Conservation (phyloP, 768 basidiomycete species). For the Auricularia auricula-judae region DNA sequence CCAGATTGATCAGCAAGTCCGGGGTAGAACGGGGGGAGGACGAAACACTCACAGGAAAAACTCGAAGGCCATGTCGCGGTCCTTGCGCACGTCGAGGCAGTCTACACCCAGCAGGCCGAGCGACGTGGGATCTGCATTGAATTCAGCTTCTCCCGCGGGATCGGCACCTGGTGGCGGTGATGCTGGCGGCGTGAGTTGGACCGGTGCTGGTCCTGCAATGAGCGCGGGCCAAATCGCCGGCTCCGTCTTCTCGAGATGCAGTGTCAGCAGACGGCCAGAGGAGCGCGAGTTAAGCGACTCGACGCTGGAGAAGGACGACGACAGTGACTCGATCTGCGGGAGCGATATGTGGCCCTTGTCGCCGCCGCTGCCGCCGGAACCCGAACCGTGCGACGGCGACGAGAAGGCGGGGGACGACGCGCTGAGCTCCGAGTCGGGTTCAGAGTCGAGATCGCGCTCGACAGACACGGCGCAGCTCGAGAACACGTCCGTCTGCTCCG, state of each 20-base stretch:
- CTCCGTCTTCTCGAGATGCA: conserved; percentile 72
- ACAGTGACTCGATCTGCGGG: conserved; percentile 17
- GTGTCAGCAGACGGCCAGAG: conserved; percentile 39
- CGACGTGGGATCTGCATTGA: conserved; percentile 83
- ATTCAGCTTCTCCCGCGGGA: conserved; percentile 46
- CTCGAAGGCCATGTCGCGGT: conserved; percentile 71
- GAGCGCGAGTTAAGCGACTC: conserved; percentile 59
- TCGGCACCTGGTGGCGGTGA: conserved; percentile 39
- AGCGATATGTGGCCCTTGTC: conserved; percentile 6
- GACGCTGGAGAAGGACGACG: conserved; percentile 70
- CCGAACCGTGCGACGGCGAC: conserved; percentile 43
- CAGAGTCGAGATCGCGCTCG: conserved; percentile 62
- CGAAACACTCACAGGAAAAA: conserved; percentile 52
- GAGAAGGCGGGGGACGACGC: conserved; percentile 46
- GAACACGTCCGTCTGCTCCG: conserved; percentile 45
- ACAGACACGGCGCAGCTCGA: conserved; percentile 78
- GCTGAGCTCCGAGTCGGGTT: conserved; percentile 47
- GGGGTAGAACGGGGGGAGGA: background rate
- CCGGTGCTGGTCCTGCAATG: conserved; percentile 63
- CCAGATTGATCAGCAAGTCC: background rate
- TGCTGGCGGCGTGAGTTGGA: conserved; percentile 41
- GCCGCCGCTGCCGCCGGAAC: conserved; percentile 30
- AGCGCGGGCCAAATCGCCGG: conserved; percentile 77
- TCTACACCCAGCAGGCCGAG: conserved; percentile 62
- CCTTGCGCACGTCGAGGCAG: conserved; percentile 60